Percentiles rank a stretch among this genome's conserved stretches.
These are phyloP conservation scores for Globisporangium canariense DNA, from an alignment of 352 stramenopile species.

Conservation along the genomic window DNA sequence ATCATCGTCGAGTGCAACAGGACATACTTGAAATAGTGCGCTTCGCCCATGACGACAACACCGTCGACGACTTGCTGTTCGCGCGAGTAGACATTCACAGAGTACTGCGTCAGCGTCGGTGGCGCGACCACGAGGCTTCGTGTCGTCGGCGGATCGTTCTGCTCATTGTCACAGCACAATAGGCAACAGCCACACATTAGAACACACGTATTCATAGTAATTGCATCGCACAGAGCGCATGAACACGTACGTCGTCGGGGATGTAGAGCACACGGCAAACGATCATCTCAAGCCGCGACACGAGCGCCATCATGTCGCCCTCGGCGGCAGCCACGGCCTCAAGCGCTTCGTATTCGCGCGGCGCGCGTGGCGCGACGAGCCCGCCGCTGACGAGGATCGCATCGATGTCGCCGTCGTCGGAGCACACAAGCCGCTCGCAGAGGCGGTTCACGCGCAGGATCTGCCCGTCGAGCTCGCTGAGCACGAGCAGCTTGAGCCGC, in stretches of 20 bases:
- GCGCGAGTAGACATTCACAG: constrained; percentile 60
- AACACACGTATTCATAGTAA: neutral
- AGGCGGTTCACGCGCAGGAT: constrained; percentile 71
- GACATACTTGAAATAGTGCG: constrained; percentile 56
- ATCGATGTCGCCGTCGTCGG: constrained; percentile 55
- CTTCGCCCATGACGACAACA: constrained; percentile 38
- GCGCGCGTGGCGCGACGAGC: constrained; percentile 42
- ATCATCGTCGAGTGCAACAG: neutral
- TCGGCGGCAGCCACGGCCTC: constrained; percentile 70
- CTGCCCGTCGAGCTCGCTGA: constrained; percentile 66
- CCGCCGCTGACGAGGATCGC: constrained; percentile 76
- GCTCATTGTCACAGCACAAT: neutral
- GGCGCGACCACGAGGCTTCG: constrained; percentile 40
- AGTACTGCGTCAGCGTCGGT: constrained; percentile 80
- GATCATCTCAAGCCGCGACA: constrained; percentile 85
- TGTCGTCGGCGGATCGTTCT: constrained; percentile 82
- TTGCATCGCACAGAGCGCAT: neutral
- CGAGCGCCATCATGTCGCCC: constrained; percentile 87
- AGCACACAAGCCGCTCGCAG: constrained; percentile 74
- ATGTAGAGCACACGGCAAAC: constrained; percentile 85
- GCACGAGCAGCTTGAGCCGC: constrained; percentile 66
- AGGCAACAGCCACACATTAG: neutral
- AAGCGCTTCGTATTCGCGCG: constrained; percentile 47
- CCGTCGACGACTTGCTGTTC: constrained; percentile 34
- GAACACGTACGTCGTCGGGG: constrained; percentile 46